Conservation (phyloP, 176 grass and related monocot genomes). For the Zoysia japonica region DNA sequence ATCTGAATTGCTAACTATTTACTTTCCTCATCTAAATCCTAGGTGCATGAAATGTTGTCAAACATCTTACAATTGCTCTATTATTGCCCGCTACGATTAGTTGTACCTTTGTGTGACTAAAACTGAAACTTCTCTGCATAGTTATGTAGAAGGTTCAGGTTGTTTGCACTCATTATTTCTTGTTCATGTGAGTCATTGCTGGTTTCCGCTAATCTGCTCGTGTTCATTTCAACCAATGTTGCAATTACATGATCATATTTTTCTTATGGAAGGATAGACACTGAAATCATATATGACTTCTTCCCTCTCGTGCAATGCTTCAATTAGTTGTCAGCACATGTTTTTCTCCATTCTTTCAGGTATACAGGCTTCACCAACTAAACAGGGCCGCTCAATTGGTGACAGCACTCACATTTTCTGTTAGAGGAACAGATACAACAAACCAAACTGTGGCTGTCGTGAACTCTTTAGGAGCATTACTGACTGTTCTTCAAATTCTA, state of each 20-base stretch:
- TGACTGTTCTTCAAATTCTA: conserved; percentile 91
- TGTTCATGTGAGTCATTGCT: conserved; percentile 8
- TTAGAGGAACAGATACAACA: conserved; percentile 80
- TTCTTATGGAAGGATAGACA: background rate
- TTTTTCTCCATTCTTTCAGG: conserved; percentile 39
- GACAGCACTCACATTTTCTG: conserved; percentile 77
- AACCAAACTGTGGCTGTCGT: conserved; percentile 81
- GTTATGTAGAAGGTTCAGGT: conserved; percentile 17
- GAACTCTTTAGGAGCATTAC: conserved; percentile 78
- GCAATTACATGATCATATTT: conserved; percentile 1
- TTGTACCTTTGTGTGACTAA: background rate
- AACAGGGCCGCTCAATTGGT: conserved; percentile 97
- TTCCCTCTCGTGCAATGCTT: conserved; percentile 26
- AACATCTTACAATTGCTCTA: too few relatives aligned
- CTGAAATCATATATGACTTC: background rate
- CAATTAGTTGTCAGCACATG: conserved; percentile 27
- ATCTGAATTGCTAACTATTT: background rate
- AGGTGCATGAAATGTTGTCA: background rate
- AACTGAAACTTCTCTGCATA: background rate
- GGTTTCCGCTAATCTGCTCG: background rate
- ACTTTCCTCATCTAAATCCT: background rate
- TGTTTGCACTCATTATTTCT: background rate
- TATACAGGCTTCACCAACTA: conserved; percentile 95
- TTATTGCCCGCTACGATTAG: background rate
- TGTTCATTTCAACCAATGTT: conserved; percentile 31